Conservation (phyloP, 2,329 filamentous ascomycete genomes). For the Phaeoacremonium minimum region DNA sequence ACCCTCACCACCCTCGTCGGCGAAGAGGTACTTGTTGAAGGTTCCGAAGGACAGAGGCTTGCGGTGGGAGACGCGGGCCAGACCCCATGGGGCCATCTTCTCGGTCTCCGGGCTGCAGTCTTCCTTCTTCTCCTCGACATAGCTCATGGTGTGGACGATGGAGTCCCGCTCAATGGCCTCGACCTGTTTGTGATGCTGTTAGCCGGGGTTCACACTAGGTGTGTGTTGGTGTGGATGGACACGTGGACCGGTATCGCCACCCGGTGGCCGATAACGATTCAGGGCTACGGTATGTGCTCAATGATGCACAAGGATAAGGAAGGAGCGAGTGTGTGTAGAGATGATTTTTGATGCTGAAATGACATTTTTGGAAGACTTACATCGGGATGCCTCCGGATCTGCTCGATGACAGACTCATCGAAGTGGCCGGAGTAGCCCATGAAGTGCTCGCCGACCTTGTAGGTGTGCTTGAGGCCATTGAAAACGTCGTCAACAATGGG, state of each 20-base stretch:
- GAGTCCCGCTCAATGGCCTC: conserved; percentile 96
- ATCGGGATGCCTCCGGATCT: conserved; percentile 92
- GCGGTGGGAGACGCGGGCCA: conserved; percentile 96
- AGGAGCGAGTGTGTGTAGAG: no score
- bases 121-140: conserved; percentile 34
- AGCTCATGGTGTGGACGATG: conserved; percentile 75
- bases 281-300: no score
- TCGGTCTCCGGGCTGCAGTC: conserved; percentile 60
- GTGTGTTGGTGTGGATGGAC: no score
- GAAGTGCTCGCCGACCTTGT: conserved; percentile 81
- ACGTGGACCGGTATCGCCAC: no score
- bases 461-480: conserved; percentile 89
- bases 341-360: no score
- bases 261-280: no score
- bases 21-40: conserved; percentile 98
- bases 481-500: conserved; percentile 67
- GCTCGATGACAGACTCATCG: conserved; percentile 85
- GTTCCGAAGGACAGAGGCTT: conserved; percentile 80
- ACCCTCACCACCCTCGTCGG: conserved; percentile 85
- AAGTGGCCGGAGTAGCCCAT: conserved; percentile 96
- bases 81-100: conserved; percentile 96
- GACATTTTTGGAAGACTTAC: no score
- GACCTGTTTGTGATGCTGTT: conserved; percentile 57
- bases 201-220: not conserved
- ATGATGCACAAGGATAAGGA: no score